Percentiles rank a stretch among this genome's conserved stretches.
Evolutionary conservation across 176 grass and related monocot species (phyloP).

Genomic region (Phoenix dactylifera): DNA sequence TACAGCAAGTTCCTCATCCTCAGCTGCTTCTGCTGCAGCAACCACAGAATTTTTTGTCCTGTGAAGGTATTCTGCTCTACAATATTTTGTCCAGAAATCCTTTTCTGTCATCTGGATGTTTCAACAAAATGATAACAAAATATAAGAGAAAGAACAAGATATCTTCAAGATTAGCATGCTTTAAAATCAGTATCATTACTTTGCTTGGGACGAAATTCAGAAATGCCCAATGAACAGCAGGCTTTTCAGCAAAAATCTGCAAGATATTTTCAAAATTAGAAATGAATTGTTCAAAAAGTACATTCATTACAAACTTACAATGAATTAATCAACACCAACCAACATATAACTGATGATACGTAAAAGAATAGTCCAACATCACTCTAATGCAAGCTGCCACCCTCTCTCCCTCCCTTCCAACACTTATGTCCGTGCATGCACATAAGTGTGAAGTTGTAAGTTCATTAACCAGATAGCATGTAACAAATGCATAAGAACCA

Average conservation of each 20-base stretch:
- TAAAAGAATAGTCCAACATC: no score
- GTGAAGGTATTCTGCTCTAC: conserved; percentile 87
- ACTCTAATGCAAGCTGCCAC: no score
- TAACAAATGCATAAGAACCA: no score
- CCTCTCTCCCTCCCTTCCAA: no score
- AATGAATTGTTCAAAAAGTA: not conserved
- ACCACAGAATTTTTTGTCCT: conserved; percentile 76
- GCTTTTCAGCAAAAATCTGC: conserved; percentile 98
- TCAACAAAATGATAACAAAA: conserved; percentile 15
- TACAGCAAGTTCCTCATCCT: conserved; percentile 89
- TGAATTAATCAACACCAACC: no score
- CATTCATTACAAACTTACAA: no score
- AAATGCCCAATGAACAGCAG: conserved; percentile 90
- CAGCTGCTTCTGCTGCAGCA: conserved; percentile 83
- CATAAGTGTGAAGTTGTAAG: no score
- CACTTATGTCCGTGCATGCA: no score
- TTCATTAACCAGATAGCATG: no score
- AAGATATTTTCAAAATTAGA: conserved; percentile 20
- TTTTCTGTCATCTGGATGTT: conserved; percentile 59
- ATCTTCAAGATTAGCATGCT: not conserved
- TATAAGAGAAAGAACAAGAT: conserved; percentile 8
- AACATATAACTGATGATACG: no score
- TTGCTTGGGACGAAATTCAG: conserved; percentile 74
- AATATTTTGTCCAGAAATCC: conserved; percentile 97
- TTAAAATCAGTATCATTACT: conserved; percentile 22